Percentiles rank a stretch among this genome's conserved stretches.
Conservation (phyloP, 2,329 filamentous ascomycete genomes). For the Fusarium incarnatum region DNA sequence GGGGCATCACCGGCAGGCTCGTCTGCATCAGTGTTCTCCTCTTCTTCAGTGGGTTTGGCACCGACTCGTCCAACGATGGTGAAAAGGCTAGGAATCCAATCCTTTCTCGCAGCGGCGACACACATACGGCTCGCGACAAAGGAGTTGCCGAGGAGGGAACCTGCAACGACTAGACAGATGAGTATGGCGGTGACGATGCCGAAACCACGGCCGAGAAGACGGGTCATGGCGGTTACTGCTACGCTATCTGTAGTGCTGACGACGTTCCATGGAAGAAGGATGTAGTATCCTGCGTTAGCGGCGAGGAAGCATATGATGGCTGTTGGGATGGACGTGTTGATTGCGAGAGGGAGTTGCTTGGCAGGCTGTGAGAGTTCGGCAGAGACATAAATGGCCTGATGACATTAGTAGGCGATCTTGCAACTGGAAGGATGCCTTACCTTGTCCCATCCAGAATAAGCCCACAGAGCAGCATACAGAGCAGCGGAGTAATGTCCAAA, state of each 20-base stretch:
- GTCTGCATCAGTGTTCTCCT: neutral
- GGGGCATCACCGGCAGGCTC: constrained; percentile 61
- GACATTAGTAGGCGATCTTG: neutral
- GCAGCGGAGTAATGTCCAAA: constrained; percentile 71
- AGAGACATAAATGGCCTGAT: constrained; percentile 65
- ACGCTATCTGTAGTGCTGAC: constrained; percentile 71
- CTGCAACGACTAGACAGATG: constrained; percentile 71
- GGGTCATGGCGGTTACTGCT: constrained; percentile 69
- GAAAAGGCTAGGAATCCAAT: constrained; percentile 63
- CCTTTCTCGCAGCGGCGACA: constrained; percentile 66
- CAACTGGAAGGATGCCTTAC: constrained; percentile 50
- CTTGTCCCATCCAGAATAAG: constrained; percentile 75
- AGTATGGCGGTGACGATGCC: constrained; percentile 66
- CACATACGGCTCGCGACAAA: constrained; percentile 72
- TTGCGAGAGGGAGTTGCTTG: constrained; percentile 68
- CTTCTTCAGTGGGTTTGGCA: constrained; percentile 19
- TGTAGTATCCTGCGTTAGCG: constrained; percentile 71
- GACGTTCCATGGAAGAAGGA: constrained; percentile 69
- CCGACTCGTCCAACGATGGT: constrained; percentile 59
- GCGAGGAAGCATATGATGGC: constrained; percentile 70
- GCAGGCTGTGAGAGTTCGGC: constrained; percentile 64
- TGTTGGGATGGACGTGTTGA: constrained; percentile 70
- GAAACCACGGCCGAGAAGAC: constrained; percentile 64
- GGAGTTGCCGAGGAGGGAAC: constrained; percentile 71
- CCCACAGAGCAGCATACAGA: constrained; percentile 72